These are phyloP conservation scores for Lasiodiplodia gonubiensis DNA, from an alignment of 2,329 filamentous ascomycete species.

Conservation along the genomic window DNA sequence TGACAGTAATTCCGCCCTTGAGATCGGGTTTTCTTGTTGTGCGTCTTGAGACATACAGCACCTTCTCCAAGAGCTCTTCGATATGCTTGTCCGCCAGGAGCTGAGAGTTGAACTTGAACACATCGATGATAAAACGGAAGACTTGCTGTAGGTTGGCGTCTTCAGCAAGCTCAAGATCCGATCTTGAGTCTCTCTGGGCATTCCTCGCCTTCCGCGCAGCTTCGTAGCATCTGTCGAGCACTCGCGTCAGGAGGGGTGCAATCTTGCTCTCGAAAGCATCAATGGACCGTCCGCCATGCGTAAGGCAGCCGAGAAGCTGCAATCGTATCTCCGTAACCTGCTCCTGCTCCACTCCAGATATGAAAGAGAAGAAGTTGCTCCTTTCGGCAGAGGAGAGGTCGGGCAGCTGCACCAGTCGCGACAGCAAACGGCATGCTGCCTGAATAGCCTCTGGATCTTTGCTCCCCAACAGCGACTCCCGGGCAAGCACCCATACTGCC, in stretches of 20 bases:
- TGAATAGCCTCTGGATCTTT: conserved; percentile 42
- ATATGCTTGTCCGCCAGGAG: conserved; percentile 68
- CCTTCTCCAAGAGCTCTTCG: conserved; percentile 64
- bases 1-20: conserved; percentile 68
- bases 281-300: conserved; percentile 45
- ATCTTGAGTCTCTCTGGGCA: conserved; percentile 36
- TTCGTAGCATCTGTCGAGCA: conserved; percentile 43
- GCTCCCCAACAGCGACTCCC: conserved; percentile 44
- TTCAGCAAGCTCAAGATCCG: conserved; percentile 37
- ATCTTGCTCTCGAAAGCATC: conserved; percentile 46
- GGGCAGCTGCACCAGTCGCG: conserved; percentile 41
- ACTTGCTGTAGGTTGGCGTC: conserved; percentile 59
- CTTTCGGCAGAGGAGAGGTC: conserved; percentile 45
- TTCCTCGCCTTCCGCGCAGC: conserved; percentile 39
- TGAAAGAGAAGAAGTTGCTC: conserved; percentile 46
- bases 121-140: conserved; percentile 69
- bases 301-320: conserved; percentile 44
- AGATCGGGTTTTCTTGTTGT: conserved; percentile 71
- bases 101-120: conserved; percentile 78
- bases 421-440: conserved; percentile 44
- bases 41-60: conserved; percentile 71
- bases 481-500: conserved; percentile 45
- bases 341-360: conserved; percentile 38
- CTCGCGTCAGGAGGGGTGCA: conserved; percentile 40
- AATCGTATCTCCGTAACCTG: conserved; percentile 42